Conservation (phyloP, 805 yeast species). For the Nematodospora valgi region DNA sequence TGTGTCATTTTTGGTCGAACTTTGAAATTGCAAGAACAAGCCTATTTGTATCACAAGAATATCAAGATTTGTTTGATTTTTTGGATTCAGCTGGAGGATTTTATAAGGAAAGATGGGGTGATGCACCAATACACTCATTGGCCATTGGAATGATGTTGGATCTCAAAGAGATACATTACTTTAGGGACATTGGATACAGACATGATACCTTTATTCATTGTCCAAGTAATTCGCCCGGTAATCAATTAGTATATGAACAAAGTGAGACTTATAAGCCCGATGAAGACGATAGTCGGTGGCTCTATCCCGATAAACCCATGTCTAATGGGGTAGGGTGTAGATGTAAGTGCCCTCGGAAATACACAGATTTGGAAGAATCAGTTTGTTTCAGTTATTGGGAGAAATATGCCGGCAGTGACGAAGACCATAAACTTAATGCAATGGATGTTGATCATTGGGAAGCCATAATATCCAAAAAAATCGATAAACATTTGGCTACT, state of each 20-base stretch:
- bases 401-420: constrained; percentile 31
- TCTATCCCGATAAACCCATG: constrained; percentile 26
- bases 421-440: constrained; percentile 16
- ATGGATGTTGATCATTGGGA: constrained; percentile 25
- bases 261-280: constrained; percentile 31
- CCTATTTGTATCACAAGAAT: constrained; percentile 62
- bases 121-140: constrained; percentile 89
- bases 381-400: constrained; percentile 54
- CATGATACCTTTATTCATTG: constrained; percentile 84
- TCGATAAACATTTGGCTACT: constrained; percentile 13
- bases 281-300: no score
- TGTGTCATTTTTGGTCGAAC: constrained; percentile 91
- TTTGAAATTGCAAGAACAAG: constrained; percentile 87
- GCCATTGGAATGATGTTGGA: constrained; percentile 77
- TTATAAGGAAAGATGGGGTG: constrained; percentile 94
- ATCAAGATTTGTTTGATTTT: constrained; percentile 63
- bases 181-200: constrained; percentile 86
- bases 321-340: constrained; percentile 73
- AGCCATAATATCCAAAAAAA: constrained; percentile 15
- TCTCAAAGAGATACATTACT: constrained; percentile 75
- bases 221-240: constrained; percentile 53
- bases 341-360: constrained; percentile 65
- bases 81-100: constrained; percentile 79
- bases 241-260: constrained; percentile 46
- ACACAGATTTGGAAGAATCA: constrained; percentile 54